A percentile compares a stretch with the other conserved stretches of the same genome.
These are phyloP conservation scores for Xylariaceae sp. DNA, from an alignment of 2,329 filamentous ascomycete genomes.

Conservation along the genomic window DNA sequence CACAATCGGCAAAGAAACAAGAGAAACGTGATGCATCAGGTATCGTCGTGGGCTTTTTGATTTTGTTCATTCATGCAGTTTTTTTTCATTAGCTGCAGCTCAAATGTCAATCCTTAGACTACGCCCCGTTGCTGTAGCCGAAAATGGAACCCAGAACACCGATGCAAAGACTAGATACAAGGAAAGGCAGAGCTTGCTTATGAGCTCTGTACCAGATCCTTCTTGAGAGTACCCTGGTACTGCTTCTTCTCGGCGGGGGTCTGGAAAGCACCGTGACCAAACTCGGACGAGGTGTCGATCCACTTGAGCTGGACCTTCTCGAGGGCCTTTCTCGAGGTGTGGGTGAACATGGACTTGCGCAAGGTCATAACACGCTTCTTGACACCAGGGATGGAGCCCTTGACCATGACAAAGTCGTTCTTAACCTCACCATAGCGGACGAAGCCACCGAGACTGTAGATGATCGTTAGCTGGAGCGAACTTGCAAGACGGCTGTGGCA, in stretches of 20 bases:
- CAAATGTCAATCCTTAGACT: conserved; percentile 32
- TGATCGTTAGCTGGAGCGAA: not conserved
- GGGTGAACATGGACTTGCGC: conserved; percentile 96
- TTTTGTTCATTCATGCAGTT: conserved; percentile 33
- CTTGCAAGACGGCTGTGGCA: no score
- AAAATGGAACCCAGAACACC: conserved; percentile 53
- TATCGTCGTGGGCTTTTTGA: conserved; percentile 18
- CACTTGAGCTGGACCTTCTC: conserved; percentile 99
- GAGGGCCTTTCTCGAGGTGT: conserved; percentile 91
- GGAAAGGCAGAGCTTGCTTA: conserved; percentile 39
- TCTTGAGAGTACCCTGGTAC: conserved; percentile 99
- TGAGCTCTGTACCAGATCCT: conserved; percentile 66
- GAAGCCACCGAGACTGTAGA: conserved; percentile 87
- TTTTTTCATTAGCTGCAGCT: conserved; percentile 34
- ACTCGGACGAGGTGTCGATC: conserved; percentile 99
- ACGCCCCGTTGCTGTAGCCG: conserved; percentile 33
- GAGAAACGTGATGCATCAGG: not conserved
- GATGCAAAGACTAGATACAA: conserved; percentile 50
- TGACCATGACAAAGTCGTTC: conserved; percentile 98
- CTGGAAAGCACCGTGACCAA: conserved; percentile 99
- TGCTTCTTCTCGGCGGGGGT: conserved; percentile 96
- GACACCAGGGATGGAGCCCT: conserved; percentile 94
- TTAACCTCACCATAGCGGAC: conserved; percentile 99
- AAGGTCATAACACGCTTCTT: conserved; percentile 99
- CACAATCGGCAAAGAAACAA: not conserved